Evolutionary conservation across 306 rosid species (phyloP).

Genomic region (Trifolium dubium): DNA sequence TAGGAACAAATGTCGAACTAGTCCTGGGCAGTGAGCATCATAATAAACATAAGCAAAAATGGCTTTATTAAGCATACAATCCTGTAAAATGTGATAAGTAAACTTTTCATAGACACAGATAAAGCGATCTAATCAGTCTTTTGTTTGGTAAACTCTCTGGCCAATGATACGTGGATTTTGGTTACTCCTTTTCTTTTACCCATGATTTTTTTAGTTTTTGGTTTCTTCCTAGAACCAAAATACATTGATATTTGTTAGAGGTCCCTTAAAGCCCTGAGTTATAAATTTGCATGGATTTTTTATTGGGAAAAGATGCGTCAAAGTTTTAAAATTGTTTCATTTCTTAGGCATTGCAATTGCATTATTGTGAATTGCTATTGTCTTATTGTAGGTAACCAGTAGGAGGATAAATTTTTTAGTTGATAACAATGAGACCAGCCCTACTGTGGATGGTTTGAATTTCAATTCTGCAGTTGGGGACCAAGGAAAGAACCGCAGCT

Average conservation of each 20-base stretch:
- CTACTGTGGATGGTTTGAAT: conserved; percentile 51
- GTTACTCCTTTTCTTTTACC: conserved; percentile 21
- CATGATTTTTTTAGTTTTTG: conserved; percentile 2
- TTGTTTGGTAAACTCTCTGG: too few relatives aligned
- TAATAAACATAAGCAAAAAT: neutral
- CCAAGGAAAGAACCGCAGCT: conserved; percentile 81
- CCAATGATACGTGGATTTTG: neutral
- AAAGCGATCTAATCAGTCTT: too few relatives aligned
- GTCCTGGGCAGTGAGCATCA: neutral
- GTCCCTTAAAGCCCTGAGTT: conserved; percentile 17
- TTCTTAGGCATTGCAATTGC: conserved; percentile 35
- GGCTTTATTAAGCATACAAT: neutral
- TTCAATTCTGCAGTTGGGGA: conserved; percentile 48
- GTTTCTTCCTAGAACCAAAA: conserved; percentile 25
- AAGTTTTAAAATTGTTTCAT: conserved; percentile 34
- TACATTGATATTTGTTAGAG: conserved; percentile 13
- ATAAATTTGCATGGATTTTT: conserved; percentile 33
- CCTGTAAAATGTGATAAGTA: conserved; percentile 12
- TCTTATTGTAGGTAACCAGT: conserved; percentile 74
- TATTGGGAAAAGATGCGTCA: conserved; percentile 24
- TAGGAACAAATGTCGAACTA: neutral
- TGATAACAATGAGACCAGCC: conserved; percentile 61
- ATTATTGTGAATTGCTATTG: conserved; percentile 38
- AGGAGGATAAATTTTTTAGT: conserved; percentile 91
- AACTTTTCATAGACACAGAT: too few relatives aligned